Base-by-base conservation (phyloP, 768 basidiomycete genomes). In the Mycena haematopus region DNA sequence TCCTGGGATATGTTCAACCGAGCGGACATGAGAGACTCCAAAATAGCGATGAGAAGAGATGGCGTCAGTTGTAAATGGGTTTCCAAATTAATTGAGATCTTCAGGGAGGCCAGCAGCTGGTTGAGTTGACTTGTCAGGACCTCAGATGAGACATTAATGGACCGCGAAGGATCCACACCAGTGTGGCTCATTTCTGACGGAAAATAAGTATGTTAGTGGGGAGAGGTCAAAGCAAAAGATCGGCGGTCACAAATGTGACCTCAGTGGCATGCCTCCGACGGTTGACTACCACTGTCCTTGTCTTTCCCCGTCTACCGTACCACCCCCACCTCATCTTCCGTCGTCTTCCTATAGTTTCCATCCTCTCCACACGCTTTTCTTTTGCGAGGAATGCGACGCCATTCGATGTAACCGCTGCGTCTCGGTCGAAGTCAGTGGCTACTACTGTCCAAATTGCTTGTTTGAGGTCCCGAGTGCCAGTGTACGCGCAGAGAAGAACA, bases 391-490 rank as follows among this genome's bases (percentile, higher is more conserved):
- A 84, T 99, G 97, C 75, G 96, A 99, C 75, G 90, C 92, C 2
- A 85, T 99, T 46, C 82, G 95, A 59, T 99, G 97, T 72, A 92
- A 97, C 73, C 85, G 89, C 66, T 99, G 97, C 69, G 93, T 96
- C 2, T 84, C 89, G 9, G 81, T 94, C 46, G 97, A 99, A 85
- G 92, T 99, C 73, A 92, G 93, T 73, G 93, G 93, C 45, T 99
- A 99, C 74, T 98, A 94, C 75, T 99, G 97, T 73, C 97, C 97
- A 33, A 96, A 96, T 74, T 99, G 97, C 74, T 82, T 98, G 19
- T 99, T 99, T 74, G 97, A 99, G 73, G 97, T 99, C 13, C 96
- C 97, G 0, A 95, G 91, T 73, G 97, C 97, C 2, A 97, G 95
- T 70, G 97, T 99, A n/a, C 84, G 97, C 57, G 95, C 92, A 14